Evolutionary conservation across 2,329 filamentous ascomycete genomes (phyloP).

Genomic region (Fonsecaea pugnacius): DNA sequence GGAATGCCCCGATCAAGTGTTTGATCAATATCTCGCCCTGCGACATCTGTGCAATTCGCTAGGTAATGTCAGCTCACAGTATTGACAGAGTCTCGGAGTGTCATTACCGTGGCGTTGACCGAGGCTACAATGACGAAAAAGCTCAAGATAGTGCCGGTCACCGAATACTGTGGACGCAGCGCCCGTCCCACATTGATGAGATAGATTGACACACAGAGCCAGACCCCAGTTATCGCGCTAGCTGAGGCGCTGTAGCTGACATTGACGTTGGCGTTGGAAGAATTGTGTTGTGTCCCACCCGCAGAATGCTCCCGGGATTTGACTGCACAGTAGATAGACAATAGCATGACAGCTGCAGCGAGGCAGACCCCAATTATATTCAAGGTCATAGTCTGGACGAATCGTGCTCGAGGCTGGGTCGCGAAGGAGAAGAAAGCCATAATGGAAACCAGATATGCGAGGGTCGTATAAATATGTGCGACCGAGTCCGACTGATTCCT

Average conservation of each 20-base stretch:
- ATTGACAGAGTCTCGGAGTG: background rate
- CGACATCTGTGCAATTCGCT: background rate
- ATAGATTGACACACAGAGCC: conserved; percentile 73
- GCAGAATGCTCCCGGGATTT: conserved; percentile 62
- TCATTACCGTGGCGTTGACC: background rate
- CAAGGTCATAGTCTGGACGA: conserved; percentile 69
- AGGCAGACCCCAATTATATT: conserved; percentile 54
- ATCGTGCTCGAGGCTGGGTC: conserved; percentile 72
- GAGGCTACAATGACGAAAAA: conserved; percentile 6
- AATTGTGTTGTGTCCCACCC: conserved; percentile 45
- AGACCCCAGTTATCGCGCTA: conserved; percentile 69
- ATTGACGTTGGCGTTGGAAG: conserved; percentile 50
- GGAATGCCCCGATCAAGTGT: conserved; percentile 50
- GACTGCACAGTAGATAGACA: conserved; percentile 68
- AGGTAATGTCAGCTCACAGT: background rate
- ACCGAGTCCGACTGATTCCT: conserved; percentile 2
- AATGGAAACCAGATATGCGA: conserved; percentile 67
- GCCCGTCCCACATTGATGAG: conserved; percentile 67
- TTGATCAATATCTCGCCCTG: conserved; percentile 1
- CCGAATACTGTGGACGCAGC: conserved; percentile 60
- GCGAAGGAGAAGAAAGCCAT: conserved; percentile 66
- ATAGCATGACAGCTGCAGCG: conserved; percentile 62
- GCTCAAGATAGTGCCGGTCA: conserved; percentile 1
- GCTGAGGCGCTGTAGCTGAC: conserved; percentile 64
- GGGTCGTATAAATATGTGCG: conserved; percentile 8